Conservation (phyloP, 192 early-diverging fungal genomes). For the Coemansia sp. region DNA sequence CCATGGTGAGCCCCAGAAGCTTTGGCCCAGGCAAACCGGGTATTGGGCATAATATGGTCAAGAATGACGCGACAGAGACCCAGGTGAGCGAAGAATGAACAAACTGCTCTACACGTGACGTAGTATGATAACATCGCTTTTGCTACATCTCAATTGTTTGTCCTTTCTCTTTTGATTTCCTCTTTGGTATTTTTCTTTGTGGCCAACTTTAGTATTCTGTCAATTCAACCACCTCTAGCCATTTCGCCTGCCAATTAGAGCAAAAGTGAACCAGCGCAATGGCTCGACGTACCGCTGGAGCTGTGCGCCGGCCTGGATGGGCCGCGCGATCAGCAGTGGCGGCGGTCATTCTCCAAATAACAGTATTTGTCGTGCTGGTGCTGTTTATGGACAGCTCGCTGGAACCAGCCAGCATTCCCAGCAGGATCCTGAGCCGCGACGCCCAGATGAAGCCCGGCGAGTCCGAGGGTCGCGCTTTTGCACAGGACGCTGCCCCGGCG, state of each 20-base stretch:
- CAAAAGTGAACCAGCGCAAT: background rate
- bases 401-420: slow-evolving; percentile 11
- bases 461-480: background rate
- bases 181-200: background rate
- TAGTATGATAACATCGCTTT: too few species aligned
- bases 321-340: background rate
- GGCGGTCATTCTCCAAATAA: slow-evolving; percentile 12
- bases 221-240: background rate
- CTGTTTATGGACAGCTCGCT: slow-evolving; percentile 27
- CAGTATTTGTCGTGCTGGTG: slow-evolving; percentile 14
- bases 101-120: background rate
- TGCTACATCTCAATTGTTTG: background rate
- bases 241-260: background rate
- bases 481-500: background rate
- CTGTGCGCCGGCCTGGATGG: background rate
- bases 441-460: background rate
- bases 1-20: slow-evolving; percentile 2
- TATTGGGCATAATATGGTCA: background rate
- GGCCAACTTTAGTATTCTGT: background rate
- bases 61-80: background rate
- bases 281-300: background rate
- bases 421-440: slow-evolving; percentile 15
- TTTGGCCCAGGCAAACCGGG: slow-evolving; percentile 37
- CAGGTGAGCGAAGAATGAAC: background rate
- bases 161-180: background rate